A percentile compares a stretch with the other conserved stretches of the same genome.
phyloP scores from a whole-genome alignment of 768 basidiomycete species.

The Trametes cubensis region DNA sequence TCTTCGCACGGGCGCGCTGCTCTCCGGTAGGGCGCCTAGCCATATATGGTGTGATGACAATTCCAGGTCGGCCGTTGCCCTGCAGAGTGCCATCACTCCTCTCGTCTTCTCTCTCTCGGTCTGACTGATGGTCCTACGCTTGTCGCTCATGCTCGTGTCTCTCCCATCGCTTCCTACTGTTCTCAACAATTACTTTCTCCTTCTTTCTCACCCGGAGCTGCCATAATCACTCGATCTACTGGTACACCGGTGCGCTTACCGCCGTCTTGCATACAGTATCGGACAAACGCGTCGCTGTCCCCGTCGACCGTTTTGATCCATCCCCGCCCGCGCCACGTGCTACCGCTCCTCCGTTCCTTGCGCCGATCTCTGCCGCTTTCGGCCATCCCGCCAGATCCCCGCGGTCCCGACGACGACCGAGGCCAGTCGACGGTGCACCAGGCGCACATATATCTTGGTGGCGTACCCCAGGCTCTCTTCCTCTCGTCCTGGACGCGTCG shows the following conservation, averaged over 20 bases:
- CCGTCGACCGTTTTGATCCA: neutral
- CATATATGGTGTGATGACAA: no score
- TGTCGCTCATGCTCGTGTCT: neutral
- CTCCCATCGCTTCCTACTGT: neutral
- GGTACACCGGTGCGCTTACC: neutral
- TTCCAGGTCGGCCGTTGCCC: neutral
- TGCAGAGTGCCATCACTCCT: neutral
- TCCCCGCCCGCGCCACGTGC: constrained; percentile 13
- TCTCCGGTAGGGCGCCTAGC: neutral
- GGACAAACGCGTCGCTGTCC: neutral
- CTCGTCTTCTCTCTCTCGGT: neutral
- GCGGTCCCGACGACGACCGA: neutral
- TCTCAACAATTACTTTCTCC: no score
- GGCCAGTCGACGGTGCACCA: neutral
- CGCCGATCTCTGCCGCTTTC: constrained; percentile 3
- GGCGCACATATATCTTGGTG: neutral
- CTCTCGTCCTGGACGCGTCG: no score
- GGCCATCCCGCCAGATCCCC: neutral
- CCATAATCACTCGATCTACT: no score
- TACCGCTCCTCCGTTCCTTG: constrained; percentile 5
- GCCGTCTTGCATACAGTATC: neutral
- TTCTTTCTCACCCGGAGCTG: neutral
- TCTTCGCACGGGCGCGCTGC: constrained; percentile 1
- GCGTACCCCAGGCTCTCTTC: neutral
- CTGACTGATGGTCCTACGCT: neutral